Conservation (phyloP, 1,284 basidiomycete species). For the Gomphus sp. region DNA sequence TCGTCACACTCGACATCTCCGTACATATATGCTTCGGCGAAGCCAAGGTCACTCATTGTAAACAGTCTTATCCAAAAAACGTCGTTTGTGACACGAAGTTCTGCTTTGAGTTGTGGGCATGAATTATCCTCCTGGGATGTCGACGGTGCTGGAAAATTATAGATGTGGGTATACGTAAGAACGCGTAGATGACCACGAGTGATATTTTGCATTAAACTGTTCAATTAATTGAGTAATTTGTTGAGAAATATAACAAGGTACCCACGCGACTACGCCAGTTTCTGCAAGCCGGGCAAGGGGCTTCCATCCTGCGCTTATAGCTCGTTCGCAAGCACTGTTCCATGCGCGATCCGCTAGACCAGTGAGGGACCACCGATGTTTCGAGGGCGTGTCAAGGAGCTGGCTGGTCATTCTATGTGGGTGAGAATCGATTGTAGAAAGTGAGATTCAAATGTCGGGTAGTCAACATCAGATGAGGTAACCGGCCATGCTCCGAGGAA, state of each 20-base stretch:
- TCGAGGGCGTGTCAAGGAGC: constrained; percentile 30
- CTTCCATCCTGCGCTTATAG: constrained; percentile 29
- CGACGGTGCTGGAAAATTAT: constrained; percentile 33
- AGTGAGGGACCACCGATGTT: constrained; percentile 32
- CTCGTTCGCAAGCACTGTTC: constrained; percentile 26
- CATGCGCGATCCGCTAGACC: constrained; percentile 33
- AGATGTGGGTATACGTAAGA: constrained; percentile 32
- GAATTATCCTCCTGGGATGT: constrained; percentile 11
- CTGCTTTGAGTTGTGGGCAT: constrained; percentile 23
- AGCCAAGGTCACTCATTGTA: constrained; percentile 42
- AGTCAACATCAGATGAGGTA: too few species aligned
- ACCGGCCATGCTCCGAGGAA: too few species aligned
- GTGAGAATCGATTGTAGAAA: too few species aligned
- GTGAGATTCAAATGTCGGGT: too few species aligned
- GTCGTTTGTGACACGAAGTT: constrained; percentile 50
- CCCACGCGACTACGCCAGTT: constrained; percentile 35
- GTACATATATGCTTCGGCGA: constrained; percentile 86
- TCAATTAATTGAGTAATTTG: not conserved
- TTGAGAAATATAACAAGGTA: not conserved
- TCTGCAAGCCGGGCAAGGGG: constrained; percentile 35
- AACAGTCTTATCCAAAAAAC: constrained; percentile 61
- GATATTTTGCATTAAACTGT: constrained; percentile 41
- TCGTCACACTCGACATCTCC: constrained; percentile 69
- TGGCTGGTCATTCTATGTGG: constrained; percentile 27
- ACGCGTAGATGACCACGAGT: constrained; percentile 37